Evolutionary conservation across 176 grass and related monocot genomes (phyloP), one percentile per base, ranked within the genome.

Genomic region (Eremochloa ophiuroides): DNA sequence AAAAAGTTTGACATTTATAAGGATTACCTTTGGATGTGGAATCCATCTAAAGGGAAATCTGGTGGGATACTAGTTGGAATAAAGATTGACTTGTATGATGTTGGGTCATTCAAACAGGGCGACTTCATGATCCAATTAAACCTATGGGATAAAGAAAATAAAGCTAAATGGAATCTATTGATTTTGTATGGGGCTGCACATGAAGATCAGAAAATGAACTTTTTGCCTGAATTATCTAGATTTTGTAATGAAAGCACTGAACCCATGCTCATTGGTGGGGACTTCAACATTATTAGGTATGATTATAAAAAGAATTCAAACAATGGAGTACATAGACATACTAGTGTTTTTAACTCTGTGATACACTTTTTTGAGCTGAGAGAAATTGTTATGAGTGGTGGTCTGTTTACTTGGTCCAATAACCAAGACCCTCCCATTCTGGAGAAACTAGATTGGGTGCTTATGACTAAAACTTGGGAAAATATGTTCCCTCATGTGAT

Each of bases 61-160:
- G 13, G 40, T 0, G 68, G 68, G 0, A 71, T 71, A 3, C 6
- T 71, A 0, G 11, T 28, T 3, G 68, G 13, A 0, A 8, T 46
- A 0, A 42, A 17, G 0, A 1, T 17, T 0, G 1, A 0, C 0
- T 3, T 0, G 0, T 29, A 17, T 44, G 23, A 71, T 1, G 3
- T 29, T 0, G 6, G 14, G 0, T 0, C 42, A 0, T 2, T 28
- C 0, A 61, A 25, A 13, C 10, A 61, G 2, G 40, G 40, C 0
- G 8, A 28, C 0, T 29, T 1, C 2, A 61, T 61, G 1, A 1
- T 46, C 0, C 25, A 41, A 2, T 0, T 44, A 0, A 1, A 16
- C 7, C 2, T 16, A 3, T 12, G 42, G 25, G 23, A 28, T 4
- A 17, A 28, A 0, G 9, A 43, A 7, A 5, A 1, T 0, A 6